Evolutionary conservation across 345 rosid genomes (phyloP), one percentile per base, ranked within the genome.

Genomic region (Ricinus communis): DNA sequence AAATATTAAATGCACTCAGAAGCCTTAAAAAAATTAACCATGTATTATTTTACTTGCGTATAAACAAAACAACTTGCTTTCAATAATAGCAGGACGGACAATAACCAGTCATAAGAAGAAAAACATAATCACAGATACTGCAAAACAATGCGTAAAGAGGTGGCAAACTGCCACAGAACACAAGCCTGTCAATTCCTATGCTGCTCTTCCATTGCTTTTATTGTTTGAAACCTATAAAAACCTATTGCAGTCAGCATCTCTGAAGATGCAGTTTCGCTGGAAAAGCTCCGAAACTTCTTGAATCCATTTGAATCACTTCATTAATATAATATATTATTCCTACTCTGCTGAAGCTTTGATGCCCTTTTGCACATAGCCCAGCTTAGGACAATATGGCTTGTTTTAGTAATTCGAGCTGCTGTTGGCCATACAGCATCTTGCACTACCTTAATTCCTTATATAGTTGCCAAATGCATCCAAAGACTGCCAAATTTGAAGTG

Each of bases 21-120:
- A 36, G 49, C 49, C 1, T 53, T 5, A 12, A 28, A 69, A 46
- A 57, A 11, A 28, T 59, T 11, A 47, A 46, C 5, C 28, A 30
- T 58, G 28, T 31, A 59, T 70, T 58, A 59, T 3, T 24, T 63
- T 2, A 63, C 33, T 22, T 16, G 2, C 14, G 19, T 47, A 49
- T 60, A 62, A 51, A 63, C 6, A 25, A 54, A 16, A 30, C 27
- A 18, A 24, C 75, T 72, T 72, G 63, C 28, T 41, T 27, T 3
- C 0, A 8, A 36, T 27, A 1, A 18, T 21, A 55, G 71, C 62
- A 38, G 22, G 46, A 8, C 31, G 9, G 36, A 60, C 46, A 46
- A 12, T 7, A 45, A 5, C 25, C 65, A 5, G 45, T 69, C 43
- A 12, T 15, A 31, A 13, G 53, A 47, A 46, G n/a, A 45, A 60